Evolutionary conservation across 257 asterid species (phyloP).

Genomic region (Solanum ossicruentum): DNA sequence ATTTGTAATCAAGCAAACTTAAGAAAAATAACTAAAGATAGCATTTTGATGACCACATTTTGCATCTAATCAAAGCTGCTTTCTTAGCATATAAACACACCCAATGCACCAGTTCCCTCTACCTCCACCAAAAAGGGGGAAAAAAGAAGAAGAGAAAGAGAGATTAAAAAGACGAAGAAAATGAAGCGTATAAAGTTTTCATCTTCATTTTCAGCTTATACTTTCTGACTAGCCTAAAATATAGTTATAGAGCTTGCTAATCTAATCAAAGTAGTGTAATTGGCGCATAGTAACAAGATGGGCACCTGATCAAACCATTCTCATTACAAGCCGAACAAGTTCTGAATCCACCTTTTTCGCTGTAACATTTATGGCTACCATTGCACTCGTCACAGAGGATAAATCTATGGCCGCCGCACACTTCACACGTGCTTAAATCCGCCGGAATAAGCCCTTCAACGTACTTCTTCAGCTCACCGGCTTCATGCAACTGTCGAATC

Average conservation of each 20-base stretch:
- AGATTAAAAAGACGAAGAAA: not conserved
- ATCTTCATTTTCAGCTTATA: not conserved
- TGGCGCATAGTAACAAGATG: slow-evolving; percentile 61
- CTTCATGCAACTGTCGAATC: slow-evolving; percentile 66
- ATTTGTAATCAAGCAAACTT: not conserved
- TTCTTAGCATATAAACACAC: not conserved
- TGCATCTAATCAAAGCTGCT: not conserved
- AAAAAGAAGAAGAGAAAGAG: not conserved
- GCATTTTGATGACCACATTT: not conserved
- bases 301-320: slow-evolving; percentile 95
- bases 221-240: not conserved
- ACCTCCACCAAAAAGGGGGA: not conserved
- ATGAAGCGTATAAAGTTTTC: not conserved
- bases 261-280: slow-evolving; percentile 13
- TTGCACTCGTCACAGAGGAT: slow-evolving; percentile 61
- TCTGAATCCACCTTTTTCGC: slow-evolving; percentile 66
- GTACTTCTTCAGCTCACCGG: slow-evolving; percentile 69
- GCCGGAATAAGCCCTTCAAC: slow-evolving; percentile 53
- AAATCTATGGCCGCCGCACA: slow-evolving; percentile 67
- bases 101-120: not conserved
- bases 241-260: not conserved
- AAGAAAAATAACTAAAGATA: not conserved
- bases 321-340: slow-evolving; percentile 76
- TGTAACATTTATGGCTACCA: slow-evolving; percentile 78
- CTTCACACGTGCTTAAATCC: slow-evolving; percentile 46